Percentiles rank a stretch among this genome's conserved stretches.
Conservation (phyloP, 768 basidiomycete species). For the button mushroom (Agaricus bisporus) region DNA sequence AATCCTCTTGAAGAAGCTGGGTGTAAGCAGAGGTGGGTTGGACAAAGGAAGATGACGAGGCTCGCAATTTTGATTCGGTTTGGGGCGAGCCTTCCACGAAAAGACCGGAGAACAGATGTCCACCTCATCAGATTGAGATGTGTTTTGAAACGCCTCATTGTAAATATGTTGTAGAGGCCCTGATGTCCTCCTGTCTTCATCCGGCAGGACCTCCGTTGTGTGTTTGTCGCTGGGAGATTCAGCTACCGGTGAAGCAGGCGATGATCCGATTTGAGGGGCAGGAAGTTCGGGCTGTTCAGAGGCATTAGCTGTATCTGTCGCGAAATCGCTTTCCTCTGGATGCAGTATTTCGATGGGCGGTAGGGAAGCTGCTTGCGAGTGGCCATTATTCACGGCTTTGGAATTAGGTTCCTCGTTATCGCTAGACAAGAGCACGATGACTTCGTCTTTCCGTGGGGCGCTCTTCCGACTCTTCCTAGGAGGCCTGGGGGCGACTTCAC, state of each 20-base stretch:
- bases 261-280: neutral
- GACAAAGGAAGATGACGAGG: neutral
- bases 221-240: neutral
- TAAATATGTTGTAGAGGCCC: slow-evolving; percentile 2
- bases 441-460: slow-evolving; percentile 1
- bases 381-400: neutral
- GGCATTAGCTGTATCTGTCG: neutral
- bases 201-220: neutral
- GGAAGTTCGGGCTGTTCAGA: neutral
- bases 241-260: neutral
- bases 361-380: neutral
- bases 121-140: neutral
- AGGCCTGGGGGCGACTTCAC: slow-evolving; percentile 2
- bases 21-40: slow-evolving; percentile 5
- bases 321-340: neutral
- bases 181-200: neutral
- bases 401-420: slow-evolving; percentile 13
- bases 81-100: neutral
- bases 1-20: neutral
- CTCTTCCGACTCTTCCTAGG: neutral
- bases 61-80: neutral
- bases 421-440: slow-evolving; percentile 13
- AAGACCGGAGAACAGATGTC: neutral
- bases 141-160: neutral
- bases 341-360: neutral